A percentile compares a stretch with the other conserved stretches of the same genome.
Evolutionary conservation across 192 early-diverging fungal genomes (phyloP).

Genomic region (Blastocladiella britannica): DNA sequence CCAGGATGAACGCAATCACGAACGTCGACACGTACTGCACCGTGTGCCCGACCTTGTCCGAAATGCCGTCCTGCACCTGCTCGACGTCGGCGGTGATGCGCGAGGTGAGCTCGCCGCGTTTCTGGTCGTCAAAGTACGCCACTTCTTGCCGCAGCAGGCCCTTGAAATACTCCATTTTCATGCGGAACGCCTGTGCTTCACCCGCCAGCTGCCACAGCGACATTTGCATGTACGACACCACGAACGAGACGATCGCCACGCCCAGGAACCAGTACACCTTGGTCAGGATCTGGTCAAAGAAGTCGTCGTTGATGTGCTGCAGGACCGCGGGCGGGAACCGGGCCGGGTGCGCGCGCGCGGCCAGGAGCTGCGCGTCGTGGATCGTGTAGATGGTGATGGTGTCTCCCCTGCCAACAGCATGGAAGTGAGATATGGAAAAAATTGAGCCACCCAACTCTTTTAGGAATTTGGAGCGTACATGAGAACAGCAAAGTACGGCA

Average conservation of each 20-base stretch:
- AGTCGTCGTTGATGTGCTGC: not conserved
- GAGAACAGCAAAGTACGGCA: slow-evolving; percentile 12
- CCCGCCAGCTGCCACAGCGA: slow-evolving; percentile 6
- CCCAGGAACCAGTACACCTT: not conserved
- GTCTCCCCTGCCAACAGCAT: slow-evolving; percentile 4
- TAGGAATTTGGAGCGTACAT: not conserved
- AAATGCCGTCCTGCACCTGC: slow-evolving; percentile 69
- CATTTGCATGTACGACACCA: not conserved
- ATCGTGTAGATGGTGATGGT: slow-evolving; percentile 1
- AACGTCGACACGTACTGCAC: slow-evolving; percentile 43
- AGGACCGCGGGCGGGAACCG: not conserved
- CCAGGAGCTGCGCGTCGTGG: slow-evolving; percentile 6
- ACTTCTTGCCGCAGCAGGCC: slow-evolving; percentile 71
- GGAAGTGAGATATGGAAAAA: slow-evolving; percentile 11
- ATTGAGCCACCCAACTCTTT: no score
- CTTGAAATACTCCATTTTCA: slow-evolving; percentile 53
- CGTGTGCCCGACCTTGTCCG: slow-evolving; percentile 61
- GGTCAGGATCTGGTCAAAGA: not conserved
- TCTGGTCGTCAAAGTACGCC: slow-evolving; percentile 61
- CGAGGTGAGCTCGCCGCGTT: slow-evolving; percentile 59
- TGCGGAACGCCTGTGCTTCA: slow-evolving; percentile 43
- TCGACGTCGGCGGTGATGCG: slow-evolving; percentile 70
- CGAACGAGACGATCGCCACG: not conserved
- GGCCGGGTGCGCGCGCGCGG: slow-evolving; percentile 5
- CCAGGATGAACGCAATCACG: slow-evolving; percentile 48